phyloP scores from a whole-genome alignment of 345 rosid species.

The Corchorus capsularis region DNA sequence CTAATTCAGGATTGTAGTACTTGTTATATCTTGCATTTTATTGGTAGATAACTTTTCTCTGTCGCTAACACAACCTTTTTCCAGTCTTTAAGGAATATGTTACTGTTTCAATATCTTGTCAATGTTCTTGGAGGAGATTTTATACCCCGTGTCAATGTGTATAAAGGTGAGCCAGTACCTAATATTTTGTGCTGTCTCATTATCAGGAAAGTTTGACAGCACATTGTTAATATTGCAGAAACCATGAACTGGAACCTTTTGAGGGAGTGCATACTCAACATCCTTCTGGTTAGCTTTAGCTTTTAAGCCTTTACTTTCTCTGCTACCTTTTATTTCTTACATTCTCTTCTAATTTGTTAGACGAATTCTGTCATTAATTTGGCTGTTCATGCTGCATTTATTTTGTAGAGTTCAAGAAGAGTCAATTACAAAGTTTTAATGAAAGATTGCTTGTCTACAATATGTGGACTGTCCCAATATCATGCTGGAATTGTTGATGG shows the following conservation, averaged over 20 bases:
- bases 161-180: slow-evolving; percentile 42
- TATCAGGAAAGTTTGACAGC: slow-evolving; percentile 6
- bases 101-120: slow-evolving; percentile 75
- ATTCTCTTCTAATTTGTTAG: background rate
- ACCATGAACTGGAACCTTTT: slow-evolving; percentile 67
- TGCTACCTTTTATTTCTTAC: background rate
- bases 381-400: slow-evolving; percentile 5
- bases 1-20: background rate
- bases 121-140: slow-evolving; percentile 70
- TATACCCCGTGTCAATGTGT: slow-evolving; percentile 44
- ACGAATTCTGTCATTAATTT: background rate
- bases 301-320: background rate
- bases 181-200: background rate
- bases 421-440: slow-evolving; percentile 62
- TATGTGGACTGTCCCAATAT: slow-evolving; percentile 47
- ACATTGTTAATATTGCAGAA: slow-evolving; percentile 48
- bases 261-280: slow-evolving; percentile 66
- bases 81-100: slow-evolving; percentile 65
- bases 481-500: slow-evolving; percentile 24
- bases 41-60: slow-evolving; percentile 1
- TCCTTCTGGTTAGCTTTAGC: slow-evolving; percentile 60
- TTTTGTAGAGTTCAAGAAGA: slow-evolving; percentile 72
- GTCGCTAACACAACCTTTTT: slow-evolving; percentile 27
- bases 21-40: background rate
- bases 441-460: slow-evolving; percentile 61